Conservation (phyloP, 2,329 filamentous ascomycete species). For the Penicillium hesseltinei region DNA sequence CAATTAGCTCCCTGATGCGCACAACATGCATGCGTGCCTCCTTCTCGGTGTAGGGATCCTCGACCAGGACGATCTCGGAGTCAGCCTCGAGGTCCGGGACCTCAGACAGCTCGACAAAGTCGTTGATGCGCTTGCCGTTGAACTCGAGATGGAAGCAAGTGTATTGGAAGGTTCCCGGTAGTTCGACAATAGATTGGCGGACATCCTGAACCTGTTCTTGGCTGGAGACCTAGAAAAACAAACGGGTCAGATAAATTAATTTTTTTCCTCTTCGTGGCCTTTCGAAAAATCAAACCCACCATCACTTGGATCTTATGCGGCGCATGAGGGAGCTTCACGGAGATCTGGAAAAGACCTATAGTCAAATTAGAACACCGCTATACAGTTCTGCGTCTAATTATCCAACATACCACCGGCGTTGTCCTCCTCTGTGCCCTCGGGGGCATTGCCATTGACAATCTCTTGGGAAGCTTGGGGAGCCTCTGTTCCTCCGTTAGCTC, state of each 20-base stretch:
- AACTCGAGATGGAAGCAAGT: conserved; percentile 98
- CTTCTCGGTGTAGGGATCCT: conserved; percentile 98
- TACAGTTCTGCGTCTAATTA: neutral
- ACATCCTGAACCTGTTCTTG: conserved; percentile 98
- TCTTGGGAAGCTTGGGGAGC: conserved; percentile 31
- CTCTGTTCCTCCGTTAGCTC: conserved; percentile 27
- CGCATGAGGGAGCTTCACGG: conserved; percentile 76
- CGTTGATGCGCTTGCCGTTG: conserved; percentile 84
- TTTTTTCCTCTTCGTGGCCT: conserved; percentile 7
- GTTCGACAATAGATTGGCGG: conserved; percentile 91
- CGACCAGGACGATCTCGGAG: conserved; percentile 76
- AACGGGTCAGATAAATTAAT: conserved; percentile 24
- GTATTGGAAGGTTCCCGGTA: conserved; percentile 90
- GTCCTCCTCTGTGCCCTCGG: conserved; percentile 37
- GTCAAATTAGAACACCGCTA: conserved; percentile 13
- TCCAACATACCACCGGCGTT: conserved; percentile 35
- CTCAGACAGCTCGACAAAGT: conserved; percentile 89
- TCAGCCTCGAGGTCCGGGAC: conserved; percentile 74
- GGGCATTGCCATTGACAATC: conserved; percentile 35
- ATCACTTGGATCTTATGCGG: conserved; percentile 79
- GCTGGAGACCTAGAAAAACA: conserved; percentile 66
- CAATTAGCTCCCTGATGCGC: conserved; percentile 86
- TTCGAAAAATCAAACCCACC: conserved; percentile 53
- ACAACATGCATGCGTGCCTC: conserved; percentile 94
- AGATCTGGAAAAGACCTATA: conserved; percentile 65